phyloP scores from a whole-genome alignment of 1,284 basidiomycete genomes.

The Papiliotrema nemorosa region DNA sequence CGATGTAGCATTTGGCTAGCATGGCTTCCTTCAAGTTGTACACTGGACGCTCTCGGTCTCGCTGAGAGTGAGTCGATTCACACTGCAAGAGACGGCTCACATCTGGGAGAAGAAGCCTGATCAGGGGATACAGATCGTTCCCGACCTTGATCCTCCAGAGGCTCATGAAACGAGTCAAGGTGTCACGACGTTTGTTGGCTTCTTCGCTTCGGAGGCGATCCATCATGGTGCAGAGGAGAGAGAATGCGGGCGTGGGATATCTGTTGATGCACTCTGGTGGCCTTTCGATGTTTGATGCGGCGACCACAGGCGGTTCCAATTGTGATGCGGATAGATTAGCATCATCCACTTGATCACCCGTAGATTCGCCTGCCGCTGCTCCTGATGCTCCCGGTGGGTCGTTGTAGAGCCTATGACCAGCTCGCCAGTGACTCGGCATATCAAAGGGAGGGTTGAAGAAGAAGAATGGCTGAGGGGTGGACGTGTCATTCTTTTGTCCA shows the following conservation, averaged over 20 bases:
- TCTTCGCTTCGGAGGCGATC: slow-evolving; percentile 43
- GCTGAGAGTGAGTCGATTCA: slow-evolving; percentile 54
- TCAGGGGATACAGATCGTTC: slow-evolving; percentile 52
- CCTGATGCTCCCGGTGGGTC: neutral
- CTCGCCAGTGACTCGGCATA: slow-evolving; percentile 9
- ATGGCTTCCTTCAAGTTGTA: slow-evolving; percentile 91
- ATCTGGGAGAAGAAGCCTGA: slow-evolving; percentile 52
- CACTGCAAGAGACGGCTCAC: slow-evolving; percentile 29
- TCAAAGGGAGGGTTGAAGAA: neutral
- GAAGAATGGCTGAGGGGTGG: too few relatives aligned
- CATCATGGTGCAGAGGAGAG: slow-evolving; percentile 44
- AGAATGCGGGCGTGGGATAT: slow-evolving; percentile 45
- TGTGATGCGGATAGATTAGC: slow-evolving; percentile 10
- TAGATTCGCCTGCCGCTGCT: too few relatives aligned
- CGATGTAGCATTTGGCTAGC: slow-evolving; percentile 83
- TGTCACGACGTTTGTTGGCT: slow-evolving; percentile 37
- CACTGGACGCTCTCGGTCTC: slow-evolving; percentile 81
- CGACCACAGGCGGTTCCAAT: slow-evolving; percentile 18
- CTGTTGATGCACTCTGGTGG: slow-evolving; percentile 47
- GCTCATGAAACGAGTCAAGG: slow-evolving; percentile 39
- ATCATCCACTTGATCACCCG: neutral
- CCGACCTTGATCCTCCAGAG: slow-evolving; percentile 51
- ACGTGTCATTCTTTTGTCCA: too few relatives aligned
- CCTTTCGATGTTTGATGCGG: slow-evolving; percentile 36
- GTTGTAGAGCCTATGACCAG: slow-evolving; percentile 5